Conservation (phyloP, 176 grass and related monocot genomes). For the Saccharum officinarum region DNA sequence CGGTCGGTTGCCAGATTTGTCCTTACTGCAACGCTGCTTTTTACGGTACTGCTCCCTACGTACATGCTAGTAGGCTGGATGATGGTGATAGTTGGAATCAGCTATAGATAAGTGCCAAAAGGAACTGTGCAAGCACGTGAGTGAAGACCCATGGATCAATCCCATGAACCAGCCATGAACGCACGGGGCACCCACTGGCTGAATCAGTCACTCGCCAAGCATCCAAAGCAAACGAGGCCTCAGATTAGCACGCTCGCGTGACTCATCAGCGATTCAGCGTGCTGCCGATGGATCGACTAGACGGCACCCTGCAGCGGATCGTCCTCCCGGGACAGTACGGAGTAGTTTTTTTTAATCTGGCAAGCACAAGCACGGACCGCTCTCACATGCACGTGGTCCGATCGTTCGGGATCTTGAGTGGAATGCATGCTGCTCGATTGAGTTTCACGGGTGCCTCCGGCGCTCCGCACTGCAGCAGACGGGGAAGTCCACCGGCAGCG, state of each 20-base stretch:
- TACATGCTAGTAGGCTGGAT: not conserved
- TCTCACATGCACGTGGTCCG: too few relatives aligned
- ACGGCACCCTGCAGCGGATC: too few relatives aligned
- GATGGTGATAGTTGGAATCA: not conserved
- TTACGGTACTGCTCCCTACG: not conserved
- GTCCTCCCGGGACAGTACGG: too few relatives aligned
- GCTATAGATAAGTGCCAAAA: not conserved
- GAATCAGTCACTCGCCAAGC: slow-evolving; percentile 12
- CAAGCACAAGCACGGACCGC: too few relatives aligned
- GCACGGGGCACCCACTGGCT: not conserved
- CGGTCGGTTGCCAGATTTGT: not conserved
- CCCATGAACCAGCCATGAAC: too few relatives aligned
- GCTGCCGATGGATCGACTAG: slow-evolving; percentile 17
- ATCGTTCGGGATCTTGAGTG: not conserved
- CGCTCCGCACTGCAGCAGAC: not conserved
- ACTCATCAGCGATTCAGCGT: slow-evolving; percentile 15
- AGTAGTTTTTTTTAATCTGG: too few relatives aligned
- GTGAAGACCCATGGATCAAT: not conserved
- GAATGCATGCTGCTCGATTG: not conserved
- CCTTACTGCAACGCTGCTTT: not conserved
- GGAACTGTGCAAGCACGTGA: not conserved
- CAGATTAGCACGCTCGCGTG: not conserved
- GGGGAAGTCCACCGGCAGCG: not conserved
- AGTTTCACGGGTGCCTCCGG: not conserved
- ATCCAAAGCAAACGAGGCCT: slow-evolving; percentile 34